Conservation (phyloP, 345 rosid genomes). For the Citropsis articulata region DNA sequence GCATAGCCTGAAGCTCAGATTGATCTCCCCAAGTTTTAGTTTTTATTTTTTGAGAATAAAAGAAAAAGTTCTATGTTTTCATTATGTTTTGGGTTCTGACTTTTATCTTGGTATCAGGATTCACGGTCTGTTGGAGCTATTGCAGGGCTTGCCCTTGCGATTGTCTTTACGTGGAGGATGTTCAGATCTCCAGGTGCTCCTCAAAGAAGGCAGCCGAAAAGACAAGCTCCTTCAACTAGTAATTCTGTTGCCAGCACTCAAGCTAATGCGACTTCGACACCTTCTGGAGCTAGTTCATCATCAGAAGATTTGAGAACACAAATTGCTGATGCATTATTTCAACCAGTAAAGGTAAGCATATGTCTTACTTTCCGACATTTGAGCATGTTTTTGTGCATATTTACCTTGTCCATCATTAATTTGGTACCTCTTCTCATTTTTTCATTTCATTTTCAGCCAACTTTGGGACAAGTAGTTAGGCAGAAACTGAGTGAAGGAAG, state of each 20-base stretch:
- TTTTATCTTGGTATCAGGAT: conserved; percentile 47
- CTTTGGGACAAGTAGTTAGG: conserved; percentile 77
- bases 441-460: conserved; percentile 46
- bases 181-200: conserved; percentile 63
- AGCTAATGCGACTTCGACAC: conserved; percentile 32
- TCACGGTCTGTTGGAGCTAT: conserved; percentile 86
- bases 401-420: background rate
- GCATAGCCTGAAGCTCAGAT: background rate
- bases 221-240: conserved; percentile 49
- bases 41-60: background rate
- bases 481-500: conserved; percentile 91
- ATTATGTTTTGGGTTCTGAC: conserved; percentile 14
- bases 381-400: background rate
- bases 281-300: conserved; percentile 46
- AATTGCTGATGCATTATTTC: conserved; percentile 76
- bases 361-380: background rate
- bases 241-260: conserved; percentile 45
- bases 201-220: conserved; percentile 75
- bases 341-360: conserved; percentile 64
- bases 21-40: background rate
- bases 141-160: conserved; percentile 92
- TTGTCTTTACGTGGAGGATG: conserved; percentile 79
- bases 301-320: conserved; percentile 63
- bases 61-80: background rate
- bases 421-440: background rate